Conservation (phyloP, 1,284 basidiomycete species). For the Melampsora americana region DNA sequence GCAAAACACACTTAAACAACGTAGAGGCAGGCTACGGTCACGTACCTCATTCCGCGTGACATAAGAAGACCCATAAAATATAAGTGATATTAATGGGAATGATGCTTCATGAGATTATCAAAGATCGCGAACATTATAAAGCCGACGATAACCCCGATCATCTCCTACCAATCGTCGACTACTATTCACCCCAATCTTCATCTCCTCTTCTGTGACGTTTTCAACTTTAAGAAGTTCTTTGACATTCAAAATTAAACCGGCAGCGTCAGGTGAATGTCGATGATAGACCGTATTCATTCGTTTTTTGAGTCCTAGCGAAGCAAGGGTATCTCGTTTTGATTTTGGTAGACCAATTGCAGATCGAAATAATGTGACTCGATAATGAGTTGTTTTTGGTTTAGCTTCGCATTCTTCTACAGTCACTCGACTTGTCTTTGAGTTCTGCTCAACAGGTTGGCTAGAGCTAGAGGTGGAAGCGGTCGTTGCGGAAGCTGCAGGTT, state of each 20-base stretch:
- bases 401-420: background rate
- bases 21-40: too few species aligned
- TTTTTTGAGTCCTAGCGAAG: constrained; percentile 35
- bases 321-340: constrained; percentile 17
- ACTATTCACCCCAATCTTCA: constrained; percentile 19
- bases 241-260: constrained; percentile 37
- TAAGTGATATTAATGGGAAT: too few species aligned
- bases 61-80: too few species aligned
- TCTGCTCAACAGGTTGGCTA: background rate
- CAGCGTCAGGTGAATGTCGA: constrained; percentile 41
- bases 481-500: background rate
- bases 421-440: background rate
- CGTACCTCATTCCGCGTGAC: too few species aligned
- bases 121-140: constrained; percentile 33
- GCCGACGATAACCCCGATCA: constrained; percentile 42
- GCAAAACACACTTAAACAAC: too few species aligned
- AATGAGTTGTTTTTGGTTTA: constrained; percentile 19
- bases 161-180: constrained; percentile 30
- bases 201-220: constrained; percentile 35
- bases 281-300: constrained; percentile 41
- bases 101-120: background rate
- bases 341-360: constrained; percentile 42
- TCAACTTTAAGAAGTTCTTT: constrained; percentile 44
- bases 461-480: background rate
- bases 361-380: constrained; percentile 36